Evolutionary conservation across 2,329 filamentous ascomycete species (phyloP), one percentile per base, ranked within the genome.

Genomic region (Colletotrichum navitas): DNA sequence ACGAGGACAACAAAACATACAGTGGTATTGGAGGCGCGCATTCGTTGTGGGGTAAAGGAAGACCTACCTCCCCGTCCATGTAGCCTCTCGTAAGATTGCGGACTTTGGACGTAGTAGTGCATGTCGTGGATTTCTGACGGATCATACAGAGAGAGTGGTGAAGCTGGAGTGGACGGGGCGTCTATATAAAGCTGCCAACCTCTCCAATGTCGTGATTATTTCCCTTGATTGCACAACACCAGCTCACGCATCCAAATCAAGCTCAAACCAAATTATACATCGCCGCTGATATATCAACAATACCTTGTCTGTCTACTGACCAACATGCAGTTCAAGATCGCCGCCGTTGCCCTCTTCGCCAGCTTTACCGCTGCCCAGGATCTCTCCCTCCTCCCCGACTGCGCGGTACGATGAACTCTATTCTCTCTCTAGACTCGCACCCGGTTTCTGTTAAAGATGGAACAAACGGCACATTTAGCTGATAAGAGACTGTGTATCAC

Each of bases 261-360:
- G 18, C 26, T 24, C 26, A 24, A 62, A 18, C 36, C 18, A 36
- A 29, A 29, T n/a, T 26, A 41, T 47, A n/a, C 24, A 29, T 24
- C 41, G 34, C n/a, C 18, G 14, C 41, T 18, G 11, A 12, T 8
- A 10, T 14, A 29, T 24, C 4, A 11, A 34, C n/a, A 16, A 39
- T 11, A 45, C 11, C 5, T 14, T 55, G 32, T 34, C 12, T 55
- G 32, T 34, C 12, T 18, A 36, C 6, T 41, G 32, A 32, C n/a
- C 75, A 78, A 71, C 64, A 79, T 79, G 77, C 74, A 76, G 45
- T 73, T 79, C 73, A 73, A 67, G 43, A 71, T 67, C 51, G 36
- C 71, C 54, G 52, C 74, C 68, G 12, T 73, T 36, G 45, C 75
- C 49, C 51, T 79, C 51, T 74, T 78, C 58, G 55, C 77, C 55